Evolutionary conservation across 805 yeast species (phyloP).

Genomic region (Yamadazyma sp.): DNA sequence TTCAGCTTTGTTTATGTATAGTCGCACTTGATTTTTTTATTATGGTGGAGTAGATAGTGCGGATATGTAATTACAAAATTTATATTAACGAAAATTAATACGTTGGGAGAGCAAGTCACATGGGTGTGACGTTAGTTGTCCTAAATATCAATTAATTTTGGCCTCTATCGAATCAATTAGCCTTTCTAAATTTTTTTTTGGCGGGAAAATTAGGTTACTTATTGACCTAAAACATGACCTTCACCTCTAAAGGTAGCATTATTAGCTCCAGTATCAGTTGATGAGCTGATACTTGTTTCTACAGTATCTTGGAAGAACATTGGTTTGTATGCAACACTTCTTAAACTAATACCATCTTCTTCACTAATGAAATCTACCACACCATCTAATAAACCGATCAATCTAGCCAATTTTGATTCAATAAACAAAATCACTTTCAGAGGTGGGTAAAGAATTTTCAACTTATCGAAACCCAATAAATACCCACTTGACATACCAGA

Average conservation of each 20-base stretch:
- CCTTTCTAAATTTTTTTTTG: too few species aligned
- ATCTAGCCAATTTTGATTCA: conserved; percentile 50
- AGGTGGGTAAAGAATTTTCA: conserved; percentile 63
- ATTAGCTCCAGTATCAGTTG: conserved; percentile 4
- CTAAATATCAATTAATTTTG: too few species aligned
- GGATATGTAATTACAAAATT: too few species aligned
- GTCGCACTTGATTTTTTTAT: not conserved
- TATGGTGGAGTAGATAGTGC: too few species aligned
- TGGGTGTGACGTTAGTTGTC: too few species aligned
- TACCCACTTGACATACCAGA: conserved; percentile 68
- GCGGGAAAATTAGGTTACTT: too few species aligned
- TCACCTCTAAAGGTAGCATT: conserved; percentile 15
- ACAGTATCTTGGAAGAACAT: conserved; percentile 22
- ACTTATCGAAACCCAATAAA: conserved; percentile 53
- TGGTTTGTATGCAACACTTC: conserved; percentile 32
- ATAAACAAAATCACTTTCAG: conserved; percentile 60
- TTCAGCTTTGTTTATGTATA: not conserved
- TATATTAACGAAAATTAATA: too few species aligned
- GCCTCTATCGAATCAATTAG: too few species aligned
- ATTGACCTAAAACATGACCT: conserved; percentile 19
- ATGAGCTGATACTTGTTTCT: conserved; percentile 13
- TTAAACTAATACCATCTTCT: conserved; percentile 49
- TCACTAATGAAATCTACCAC: conserved; percentile 59
- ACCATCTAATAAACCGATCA: conserved; percentile 53
- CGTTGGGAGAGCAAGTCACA: too few species aligned